phyloP scores from a whole-genome alignment of 345 rosid species.

The Arabidopsis thaliana region DNA sequence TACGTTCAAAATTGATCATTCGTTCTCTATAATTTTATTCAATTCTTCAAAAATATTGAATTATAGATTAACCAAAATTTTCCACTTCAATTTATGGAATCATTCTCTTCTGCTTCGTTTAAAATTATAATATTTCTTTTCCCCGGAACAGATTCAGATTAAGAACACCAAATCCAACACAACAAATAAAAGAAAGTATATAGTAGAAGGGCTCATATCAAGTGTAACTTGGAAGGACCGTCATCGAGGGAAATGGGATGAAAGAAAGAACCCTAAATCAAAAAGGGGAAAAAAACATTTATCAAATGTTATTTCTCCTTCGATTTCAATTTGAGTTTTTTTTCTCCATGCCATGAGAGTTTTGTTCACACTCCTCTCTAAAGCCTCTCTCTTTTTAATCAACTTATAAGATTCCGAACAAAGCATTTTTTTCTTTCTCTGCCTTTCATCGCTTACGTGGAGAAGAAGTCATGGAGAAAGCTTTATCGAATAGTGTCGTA shows the following conservation, averaged over 20 bases:
- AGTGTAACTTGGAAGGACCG: slow-evolving; percentile 44
- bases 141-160: background rate
- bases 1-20: background rate
- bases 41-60: background rate
- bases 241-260: slow-evolving; percentile 41
- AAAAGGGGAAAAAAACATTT: slow-evolving; percentile 35
- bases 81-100: background rate
- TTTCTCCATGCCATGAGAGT: slow-evolving; percentile 23
- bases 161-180: background rate
- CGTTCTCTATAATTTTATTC: background rate
- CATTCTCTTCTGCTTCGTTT: too few species aligned
- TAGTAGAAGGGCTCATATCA: slow-evolving; percentile 42
- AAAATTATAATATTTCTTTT: too few species aligned
- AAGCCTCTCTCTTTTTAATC: slow-evolving; percentile 45
- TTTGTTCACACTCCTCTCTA: slow-evolving; percentile 41
- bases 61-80: too few species aligned
- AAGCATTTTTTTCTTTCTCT: too few species aligned
- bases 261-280: slow-evolving; percentile 6
- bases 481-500: too few species aligned
- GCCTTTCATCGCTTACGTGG: too few species aligned
- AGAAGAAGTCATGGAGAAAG: too few species aligned
- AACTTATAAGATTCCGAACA: background rate
- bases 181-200: background rate
- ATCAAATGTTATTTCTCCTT: slow-evolving; percentile 28
- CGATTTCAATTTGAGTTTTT: slow-evolving; percentile 33